Percentiles rank a stretch among this genome's conserved stretches.
Evolutionary conservation across 2,329 filamentous ascomycete species (phyloP).

Genomic region (Lachnellula hyalina): DNA sequence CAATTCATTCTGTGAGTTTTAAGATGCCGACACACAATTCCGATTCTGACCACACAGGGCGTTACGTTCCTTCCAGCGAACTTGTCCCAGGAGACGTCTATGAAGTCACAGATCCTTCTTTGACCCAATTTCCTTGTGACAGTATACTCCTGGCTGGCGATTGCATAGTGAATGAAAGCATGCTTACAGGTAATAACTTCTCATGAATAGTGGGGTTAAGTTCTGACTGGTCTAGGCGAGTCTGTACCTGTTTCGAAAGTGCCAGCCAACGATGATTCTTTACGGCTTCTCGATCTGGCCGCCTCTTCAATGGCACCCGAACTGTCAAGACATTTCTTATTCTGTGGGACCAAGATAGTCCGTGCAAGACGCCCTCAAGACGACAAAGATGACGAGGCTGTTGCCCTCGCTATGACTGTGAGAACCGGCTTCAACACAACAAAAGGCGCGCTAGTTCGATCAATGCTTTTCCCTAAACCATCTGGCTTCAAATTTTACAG

Average conservation of each 20-base stretch:
- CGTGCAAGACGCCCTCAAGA: conserved; percentile 84
- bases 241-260: conserved; percentile 94
- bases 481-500: conserved; percentile 98
- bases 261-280: conserved; percentile 73
- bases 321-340: conserved; percentile 83
- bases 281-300: conserved; percentile 70
- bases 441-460: conserved; percentile 89
- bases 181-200: conserved; percentile 65
- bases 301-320: conserved; percentile 79
- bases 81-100: conserved; percentile 95
- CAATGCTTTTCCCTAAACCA: conserved; percentile 97
- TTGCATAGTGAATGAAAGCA: conserved; percentile 98
- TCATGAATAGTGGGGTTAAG: not conserved
- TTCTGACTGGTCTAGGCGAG: conserved; percentile 54
- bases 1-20: conserved; percentile 77
- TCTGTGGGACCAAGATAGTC: conserved; percentile 92
- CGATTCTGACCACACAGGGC: conserved; percentile 47
- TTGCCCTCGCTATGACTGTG: conserved; percentile 85
- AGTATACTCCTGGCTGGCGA: conserved; percentile 88
- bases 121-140: conserved; percentile 86
- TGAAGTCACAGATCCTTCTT: conserved; percentile 87
- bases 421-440: conserved; percentile 97
- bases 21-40: not conserved
- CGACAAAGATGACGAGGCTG: conserved; percentile 78
- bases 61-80: conserved; percentile 77